Evolutionary conservation across 169 alveolate species (phyloP), one percentile per base, ranked within the genome.

Genomic region (Eimeria maxima): DNA sequence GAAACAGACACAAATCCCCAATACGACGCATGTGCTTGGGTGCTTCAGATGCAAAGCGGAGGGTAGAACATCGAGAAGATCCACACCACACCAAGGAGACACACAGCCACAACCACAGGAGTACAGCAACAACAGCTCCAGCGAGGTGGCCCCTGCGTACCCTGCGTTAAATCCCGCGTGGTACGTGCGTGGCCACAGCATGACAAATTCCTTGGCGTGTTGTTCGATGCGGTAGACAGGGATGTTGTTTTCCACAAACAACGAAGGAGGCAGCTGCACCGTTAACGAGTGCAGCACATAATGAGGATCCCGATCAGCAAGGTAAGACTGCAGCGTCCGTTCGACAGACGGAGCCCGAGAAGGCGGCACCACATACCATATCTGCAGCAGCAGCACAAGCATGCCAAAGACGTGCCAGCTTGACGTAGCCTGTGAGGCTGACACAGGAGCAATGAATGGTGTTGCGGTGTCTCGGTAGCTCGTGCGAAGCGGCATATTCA

Each of bases 141-240:
- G 63, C 60, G 60, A 1, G 20, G 60, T 1, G 60, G 60, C 16
- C 60, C 16, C 60, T 24, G 74, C 74, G 8, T 89, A 80, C 87
- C 99, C 99, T 71, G 97, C 97, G 89, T 98, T 98, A 67, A 99
- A 98, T 1, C 99, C 99, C 42, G 98, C 97, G 96, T 99, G 99
- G 95, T 98, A 99, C 13, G 99, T 98, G 57, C 98, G 96, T 47
- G 99, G 98, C 98, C 98, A 99, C 78, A 97, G 98, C 83, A 99
- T 96, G 88, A 99, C 98, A 60, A 98, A 98, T 96, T 99, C 99
- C 65, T 99, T 99, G 73, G 96, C 97, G 45, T 97, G 97, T 93
- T 99, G 99, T 63, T 98, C 98, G 18, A 98, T 94, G 76, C 98
- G 97, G 90, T 97, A 97, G 50, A 98, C 97, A 18, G 99, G 98